Percentiles rank a stretch among this genome's conserved stretches.
Evolutionary conservation across 108 stramenopile species (phyloP).

Genomic region (Pseudonitzschia delicatissima): DNA sequence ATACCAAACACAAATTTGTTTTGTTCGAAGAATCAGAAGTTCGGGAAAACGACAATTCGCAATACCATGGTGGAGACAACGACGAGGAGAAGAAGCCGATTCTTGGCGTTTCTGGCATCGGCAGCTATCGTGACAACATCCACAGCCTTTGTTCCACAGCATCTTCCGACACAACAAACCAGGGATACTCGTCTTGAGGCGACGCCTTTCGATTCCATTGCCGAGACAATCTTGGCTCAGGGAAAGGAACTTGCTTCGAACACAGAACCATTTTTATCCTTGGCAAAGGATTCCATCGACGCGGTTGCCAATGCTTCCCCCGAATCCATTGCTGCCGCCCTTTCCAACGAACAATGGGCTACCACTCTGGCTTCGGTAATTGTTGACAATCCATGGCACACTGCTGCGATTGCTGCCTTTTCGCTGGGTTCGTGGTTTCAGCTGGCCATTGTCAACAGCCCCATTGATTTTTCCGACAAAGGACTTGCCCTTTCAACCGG

Average conservation of each 20-base stretch:
- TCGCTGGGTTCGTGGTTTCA: constrained; percentile 15
- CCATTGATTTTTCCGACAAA: constrained; percentile 36
- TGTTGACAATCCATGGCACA: constrained; percentile 36
- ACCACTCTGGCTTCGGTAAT: background rate
- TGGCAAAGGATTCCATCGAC: background rate
- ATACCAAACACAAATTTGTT: too few relatives aligned
- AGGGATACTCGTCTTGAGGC: too few relatives aligned
- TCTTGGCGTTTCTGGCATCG: too few relatives aligned
- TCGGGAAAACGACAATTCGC: too few relatives aligned
- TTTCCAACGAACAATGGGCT: background rate
- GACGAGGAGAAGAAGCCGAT: too few relatives aligned
- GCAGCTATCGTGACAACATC: too few relatives aligned
- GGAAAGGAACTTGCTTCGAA: background rate
- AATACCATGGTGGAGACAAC: too few relatives aligned
- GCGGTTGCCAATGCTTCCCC: background rate
- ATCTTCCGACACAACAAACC: too few relatives aligned
- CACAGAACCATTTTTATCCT: too few relatives aligned
- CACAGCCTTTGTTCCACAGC: too few relatives aligned
- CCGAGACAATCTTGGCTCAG: background rate
- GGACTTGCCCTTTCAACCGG: constrained; percentile 56
- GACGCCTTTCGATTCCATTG: too few relatives aligned
- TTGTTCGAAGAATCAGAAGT: too few relatives aligned
- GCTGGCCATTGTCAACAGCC: constrained; percentile 24
- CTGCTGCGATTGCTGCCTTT: constrained; percentile 33
- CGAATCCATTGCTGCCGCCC: background rate